Base-by-base conservation (phyloP, 1,139 yeast species). In the Suhomyces kunorum region DNA sequence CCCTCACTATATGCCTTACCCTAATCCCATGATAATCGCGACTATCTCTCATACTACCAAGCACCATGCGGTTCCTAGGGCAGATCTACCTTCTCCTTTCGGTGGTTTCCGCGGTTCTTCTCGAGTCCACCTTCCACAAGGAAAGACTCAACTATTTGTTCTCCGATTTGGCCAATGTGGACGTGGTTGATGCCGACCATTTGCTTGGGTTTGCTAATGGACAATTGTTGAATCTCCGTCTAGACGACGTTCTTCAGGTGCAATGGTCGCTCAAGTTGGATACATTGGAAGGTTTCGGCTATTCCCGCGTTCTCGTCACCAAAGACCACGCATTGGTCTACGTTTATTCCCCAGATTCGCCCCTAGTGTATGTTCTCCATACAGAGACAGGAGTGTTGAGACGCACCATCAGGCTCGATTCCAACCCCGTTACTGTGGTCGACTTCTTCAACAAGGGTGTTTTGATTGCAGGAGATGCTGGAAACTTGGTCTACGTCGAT, bases 101-200 rank as follows among this genome's bases (percentile, higher is more conserved):
- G 18, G 16, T 47, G 31, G 48, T 41, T n/a, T 42, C 43, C 14
- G 60, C 55, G 5, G 64, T 68, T 28, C 50, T 61, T 33, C 40
- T 66, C 8, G 71, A 68, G 28, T 67, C 66, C 41, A 75, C 76
- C 5, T 68, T 69, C 49, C 58, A 58, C 13, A 61, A 58, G 45
- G 74, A 71, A 46, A 60, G 64, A 52, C 47, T 64, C 35, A 55
- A 53, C 25, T 58, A 61, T 38, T 49, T 49, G 34, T 44, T 54
- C 29, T 55, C 58, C 14, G 44, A 45, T 3, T 38, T 58, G 28
- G 36, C 34, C 16, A 36, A 40, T 12, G 46, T 46, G 27, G 49
- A 50, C 8, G 40, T 58, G n/a, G 28, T 55, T 23, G 51, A 50
- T 31, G 48, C 47, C 25, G 51, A 50, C 14, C 45, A 53, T 12